phyloP scores from a whole-genome alignment of 2,329 filamentous ascomycete genomes.

The Arachnomyces sp. region DNA sequence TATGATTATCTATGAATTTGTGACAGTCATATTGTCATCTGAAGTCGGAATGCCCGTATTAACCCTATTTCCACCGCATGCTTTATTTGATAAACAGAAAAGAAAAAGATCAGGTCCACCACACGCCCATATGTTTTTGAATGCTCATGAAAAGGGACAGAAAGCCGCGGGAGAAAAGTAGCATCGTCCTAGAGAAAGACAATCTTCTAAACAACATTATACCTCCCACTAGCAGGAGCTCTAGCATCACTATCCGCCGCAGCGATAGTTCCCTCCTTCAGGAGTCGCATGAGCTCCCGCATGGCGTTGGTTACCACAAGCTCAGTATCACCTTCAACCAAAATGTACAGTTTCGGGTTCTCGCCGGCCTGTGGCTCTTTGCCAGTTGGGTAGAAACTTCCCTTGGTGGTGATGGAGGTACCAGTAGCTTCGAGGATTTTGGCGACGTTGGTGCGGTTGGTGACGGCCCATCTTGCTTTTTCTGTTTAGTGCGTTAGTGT shows the following conservation, averaged over 20 bases:
- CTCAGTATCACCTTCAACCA: slow-evolving; percentile 96
- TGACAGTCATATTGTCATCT: too few species aligned
- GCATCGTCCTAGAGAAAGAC: too few species aligned
- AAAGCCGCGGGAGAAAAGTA: neutral
- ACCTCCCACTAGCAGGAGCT: slow-evolving; percentile 70
- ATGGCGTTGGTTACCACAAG: slow-evolving; percentile 84
- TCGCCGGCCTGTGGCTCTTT: slow-evolving; percentile 68
- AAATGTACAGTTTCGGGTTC: slow-evolving; percentile 91
- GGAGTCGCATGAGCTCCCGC: slow-evolving; percentile 74
- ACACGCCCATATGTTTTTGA: too few species aligned
- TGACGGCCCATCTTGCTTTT: slow-evolving; percentile 97
- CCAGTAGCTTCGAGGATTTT: slow-evolving; percentile 94
- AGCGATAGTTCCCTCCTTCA: slow-evolving; percentile 84
- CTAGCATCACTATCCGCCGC: slow-evolving; percentile 79
- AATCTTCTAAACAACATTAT: slow-evolving; percentile 62
- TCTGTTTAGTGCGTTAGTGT: slow-evolving; percentile 38
- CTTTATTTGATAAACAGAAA: too few species aligned
- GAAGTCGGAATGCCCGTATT: too few species aligned
- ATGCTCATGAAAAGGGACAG: slow-evolving; percentile 3
- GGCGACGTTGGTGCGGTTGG: slow-evolving; percentile 94
- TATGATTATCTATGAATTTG: too few species aligned
- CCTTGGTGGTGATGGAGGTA: slow-evolving; percentile 95
- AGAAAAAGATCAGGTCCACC: too few species aligned
- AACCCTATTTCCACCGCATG: too few species aligned
- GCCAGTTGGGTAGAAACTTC: slow-evolving; percentile 74